These are phyloP conservation scores for Boletellus deceptivus DNA, from an alignment of 1,284 basidiomycete species.

Conservation along the genomic window DNA sequence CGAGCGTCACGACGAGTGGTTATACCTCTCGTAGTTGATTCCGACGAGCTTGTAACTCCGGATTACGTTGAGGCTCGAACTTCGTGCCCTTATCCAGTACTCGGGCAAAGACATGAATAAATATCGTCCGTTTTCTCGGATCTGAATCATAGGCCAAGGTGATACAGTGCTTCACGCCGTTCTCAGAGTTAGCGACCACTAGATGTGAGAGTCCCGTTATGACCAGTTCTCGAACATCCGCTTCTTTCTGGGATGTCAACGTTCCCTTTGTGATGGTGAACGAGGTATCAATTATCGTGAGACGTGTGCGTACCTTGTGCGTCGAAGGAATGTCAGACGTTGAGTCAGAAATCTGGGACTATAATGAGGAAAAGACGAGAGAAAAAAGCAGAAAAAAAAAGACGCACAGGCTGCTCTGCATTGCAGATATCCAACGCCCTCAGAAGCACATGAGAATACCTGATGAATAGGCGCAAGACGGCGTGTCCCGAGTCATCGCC, in stretches of 20 bases:
- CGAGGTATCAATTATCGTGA: neutral
- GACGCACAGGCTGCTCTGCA: conserved; percentile 44
- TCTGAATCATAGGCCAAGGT: conserved; percentile 79
- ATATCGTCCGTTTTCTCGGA: conserved; percentile 72
- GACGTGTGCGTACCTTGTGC: conserved; percentile 42
- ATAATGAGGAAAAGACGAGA: conserved; percentile 6
- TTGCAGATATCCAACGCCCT: conserved; percentile 57
- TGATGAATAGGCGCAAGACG: conserved; percentile 75
- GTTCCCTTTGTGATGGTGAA: conserved; percentile 39
- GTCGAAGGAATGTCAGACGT: conserved; percentile 52
- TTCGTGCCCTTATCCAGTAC: conserved; percentile 80
- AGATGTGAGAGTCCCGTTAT: conserved; percentile 80
- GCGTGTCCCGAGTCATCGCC: conserved; percentile 68
- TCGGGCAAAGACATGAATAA: conserved; percentile 85
- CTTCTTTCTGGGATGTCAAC: conserved; percentile 50
- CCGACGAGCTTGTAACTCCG: conserved; percentile 50
- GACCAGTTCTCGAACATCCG: conserved; percentile 66
- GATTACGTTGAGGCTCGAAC: conserved; percentile 59
- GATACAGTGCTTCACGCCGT: conserved; percentile 87
- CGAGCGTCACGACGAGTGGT: neutral
- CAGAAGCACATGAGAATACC: conserved; percentile 68
- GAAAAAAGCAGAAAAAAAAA: neutral
- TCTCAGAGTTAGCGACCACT: conserved; percentile 83
- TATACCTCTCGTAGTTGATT: conserved; percentile 68
- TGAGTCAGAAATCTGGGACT: conserved; percentile 45